Base-by-base conservation (phyloP, 345 rosid species). In the Nephelium lappaceum region DNA sequence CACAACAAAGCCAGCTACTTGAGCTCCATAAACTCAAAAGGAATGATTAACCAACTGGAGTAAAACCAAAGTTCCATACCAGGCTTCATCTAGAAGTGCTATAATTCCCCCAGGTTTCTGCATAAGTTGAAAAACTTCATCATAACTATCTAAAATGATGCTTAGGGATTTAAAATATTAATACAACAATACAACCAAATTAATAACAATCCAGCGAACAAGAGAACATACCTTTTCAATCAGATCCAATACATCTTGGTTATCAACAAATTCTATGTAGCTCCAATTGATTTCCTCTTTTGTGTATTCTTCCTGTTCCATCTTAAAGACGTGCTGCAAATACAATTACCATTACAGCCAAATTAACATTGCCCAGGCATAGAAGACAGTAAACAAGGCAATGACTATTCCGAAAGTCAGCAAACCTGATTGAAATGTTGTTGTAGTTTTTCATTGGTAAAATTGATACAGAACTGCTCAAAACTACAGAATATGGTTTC, bases 71-170 rank as follows among this genome's bases (percentile, higher is more conserved):
- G 78, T 74, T 72, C 80, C 90, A 57, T 91, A 96, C 98, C 98
- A 96, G 82, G 99, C 99, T 88, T 96, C 99, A 84, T 96, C 99
- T 39, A 96, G 87, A 84, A 96, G 99, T 69, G 99, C 91, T 83
- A 96, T 92, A 83, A 96, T 91, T 79, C 99, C 99, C 76, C 98
- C 99, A 76, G 99, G 99, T 89, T 93, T 96, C 99, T 96, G 91
- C 84, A 87, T 83, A 82, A 86, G 61, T 74, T 62, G 64, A 80
- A 72, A 12, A 57, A 69, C 65, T 62, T 24, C 69, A 9, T 70
- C 24, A 63, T 14, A 58, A 77, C 23, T 69, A 75, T 53, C 68
- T 39, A 27, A 55, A 78, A 74, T 79, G 62, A 76, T n/a, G 63
- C 49, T 78, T 61, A 24, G 42, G 75, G 63, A 64, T 31, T 64